Conservation (phyloP, 208 protist species). For the Herpetomonas samuelpessoai region DNA sequence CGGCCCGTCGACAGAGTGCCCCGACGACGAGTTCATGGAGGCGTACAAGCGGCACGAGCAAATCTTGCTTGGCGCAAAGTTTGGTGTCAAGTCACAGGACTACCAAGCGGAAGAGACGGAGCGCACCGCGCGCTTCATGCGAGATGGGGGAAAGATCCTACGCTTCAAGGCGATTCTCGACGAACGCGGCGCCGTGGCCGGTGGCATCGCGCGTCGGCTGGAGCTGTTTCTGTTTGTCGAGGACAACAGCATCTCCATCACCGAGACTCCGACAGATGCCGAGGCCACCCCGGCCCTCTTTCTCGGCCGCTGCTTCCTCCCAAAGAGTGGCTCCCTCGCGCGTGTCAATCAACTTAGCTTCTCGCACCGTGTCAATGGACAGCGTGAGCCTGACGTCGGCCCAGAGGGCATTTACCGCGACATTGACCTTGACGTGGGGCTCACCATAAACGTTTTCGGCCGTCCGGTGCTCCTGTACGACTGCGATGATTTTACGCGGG, state of each 20-base stretch:
- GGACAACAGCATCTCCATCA: constrained; percentile 94
- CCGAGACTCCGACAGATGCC: constrained; percentile 85
- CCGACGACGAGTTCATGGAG: constrained; percentile 73
- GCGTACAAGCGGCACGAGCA: constrained; percentile 51
- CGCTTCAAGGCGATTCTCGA: constrained; percentile 93
- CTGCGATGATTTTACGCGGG: constrained; percentile 92
- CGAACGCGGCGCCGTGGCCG: constrained; percentile 42
- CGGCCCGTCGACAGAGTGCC: constrained; percentile 39
- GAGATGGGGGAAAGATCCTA: constrained; percentile 94
- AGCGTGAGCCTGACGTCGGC: constrained; percentile 69
- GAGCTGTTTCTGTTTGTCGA: constrained; percentile 94
- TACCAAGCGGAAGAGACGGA: constrained; percentile 62
- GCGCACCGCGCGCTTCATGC: constrained; percentile 84
- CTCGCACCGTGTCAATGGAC: constrained; percentile 75
- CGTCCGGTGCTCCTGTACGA: constrained; percentile 87
- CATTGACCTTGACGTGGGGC: constrained; percentile 82
- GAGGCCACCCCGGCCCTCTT: constrained; percentile 89
- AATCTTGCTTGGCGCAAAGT: constrained; percentile 45
- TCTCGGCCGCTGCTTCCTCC: constrained; percentile 83
- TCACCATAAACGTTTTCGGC: constrained; percentile 79
- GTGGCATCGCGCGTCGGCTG: constrained; percentile 83
- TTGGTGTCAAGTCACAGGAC: constrained; percentile 63
- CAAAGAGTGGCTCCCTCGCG: constrained; percentile 65
- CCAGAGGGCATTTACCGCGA: constrained; percentile 77
- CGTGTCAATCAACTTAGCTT: constrained; percentile 85